phyloP scores from a whole-genome alignment of 2,329 filamentous ascomycete genomes.

The Grosmannia penicillata region DNA sequence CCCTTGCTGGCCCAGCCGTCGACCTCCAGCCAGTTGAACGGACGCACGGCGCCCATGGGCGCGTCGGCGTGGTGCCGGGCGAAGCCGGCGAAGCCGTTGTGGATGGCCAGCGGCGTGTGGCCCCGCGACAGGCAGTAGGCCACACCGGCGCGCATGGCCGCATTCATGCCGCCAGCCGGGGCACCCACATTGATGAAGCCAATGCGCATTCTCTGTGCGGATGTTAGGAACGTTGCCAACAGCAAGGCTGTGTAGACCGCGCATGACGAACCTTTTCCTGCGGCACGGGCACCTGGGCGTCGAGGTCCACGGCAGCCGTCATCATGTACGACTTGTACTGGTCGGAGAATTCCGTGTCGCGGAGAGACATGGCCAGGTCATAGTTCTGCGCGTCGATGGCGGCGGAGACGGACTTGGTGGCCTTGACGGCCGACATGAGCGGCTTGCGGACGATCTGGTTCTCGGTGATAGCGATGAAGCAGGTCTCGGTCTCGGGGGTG shows the following conservation, averaged over 20 bases:
- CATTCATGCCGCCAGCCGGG: conserved; percentile 96
- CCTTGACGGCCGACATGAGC: conserved; percentile 72
- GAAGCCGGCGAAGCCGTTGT: conserved; percentile 93
- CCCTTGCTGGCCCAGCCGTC: conserved; percentile 93
- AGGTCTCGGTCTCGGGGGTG: conserved; percentile 76
- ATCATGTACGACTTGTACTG: conserved; percentile 84
- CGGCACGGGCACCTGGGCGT: conserved; percentile 49
- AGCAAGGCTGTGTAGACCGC: too few species aligned
- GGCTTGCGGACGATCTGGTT: conserved; percentile 93
- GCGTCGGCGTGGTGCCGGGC: conserved; percentile 78
- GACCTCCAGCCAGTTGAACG: conserved; percentile 85
- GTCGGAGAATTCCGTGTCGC: conserved; percentile 87
- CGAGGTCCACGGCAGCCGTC: conserved; percentile 70
- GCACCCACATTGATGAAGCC: conserved; percentile 96
- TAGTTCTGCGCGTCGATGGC: conserved; percentile 81
- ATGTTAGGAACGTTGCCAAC: too few species aligned
- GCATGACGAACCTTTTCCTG: conserved; percentile 47
- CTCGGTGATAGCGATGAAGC: conserved; percentile 91
- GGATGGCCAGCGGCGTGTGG: conserved; percentile 84
- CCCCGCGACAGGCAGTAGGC: conserved; percentile 84
- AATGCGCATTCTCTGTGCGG: conserved; percentile 80
- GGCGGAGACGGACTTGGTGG: conserved; percentile 71
- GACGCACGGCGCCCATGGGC: conserved; percentile 68
- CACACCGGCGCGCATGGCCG: conserved; percentile 81
- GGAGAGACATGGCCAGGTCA: conserved; percentile 68